Conservation (phyloP, 352 stramenopile species). For the Phytophthora quininea region DNA sequence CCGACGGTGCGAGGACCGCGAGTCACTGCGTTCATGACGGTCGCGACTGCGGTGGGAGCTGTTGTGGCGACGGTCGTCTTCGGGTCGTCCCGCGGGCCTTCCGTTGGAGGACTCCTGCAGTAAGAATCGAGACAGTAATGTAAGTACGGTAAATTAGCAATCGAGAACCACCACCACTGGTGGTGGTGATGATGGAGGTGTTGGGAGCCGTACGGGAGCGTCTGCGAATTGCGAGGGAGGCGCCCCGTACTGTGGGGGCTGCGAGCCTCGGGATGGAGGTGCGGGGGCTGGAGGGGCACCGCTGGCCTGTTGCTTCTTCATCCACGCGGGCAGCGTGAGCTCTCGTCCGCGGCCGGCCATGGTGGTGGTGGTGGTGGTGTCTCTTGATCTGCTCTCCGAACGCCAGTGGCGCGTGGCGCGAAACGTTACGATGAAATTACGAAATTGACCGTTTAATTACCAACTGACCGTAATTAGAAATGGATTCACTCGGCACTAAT, state of each 20-base stretch:
- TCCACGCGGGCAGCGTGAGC: slow-evolving; percentile 88
- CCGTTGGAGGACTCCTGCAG: slow-evolving; percentile 31
- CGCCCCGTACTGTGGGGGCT: slow-evolving; percentile 18
- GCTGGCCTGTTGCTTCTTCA: slow-evolving; percentile 79
- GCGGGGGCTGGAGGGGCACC: slow-evolving; percentile 9
- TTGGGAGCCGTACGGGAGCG: slow-evolving; percentile 44
- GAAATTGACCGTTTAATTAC: no score
- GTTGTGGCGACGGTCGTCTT: slow-evolving; percentile 28
- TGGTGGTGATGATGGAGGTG: no score
- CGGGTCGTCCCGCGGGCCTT: slow-evolving; percentile 11
- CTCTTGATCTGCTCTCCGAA: slow-evolving; percentile 5
- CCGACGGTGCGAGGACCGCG: slow-evolving; percentile 45
- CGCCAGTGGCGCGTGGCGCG: no score
- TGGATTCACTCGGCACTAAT: neutral
- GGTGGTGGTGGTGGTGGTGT: slow-evolving; percentile 11
- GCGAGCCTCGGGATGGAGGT: slow-evolving; percentile 14
- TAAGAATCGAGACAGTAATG: neutral
- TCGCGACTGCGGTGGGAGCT: slow-evolving; percentile 45
- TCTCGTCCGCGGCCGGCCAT: slow-evolving; percentile 85
- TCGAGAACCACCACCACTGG: no score
- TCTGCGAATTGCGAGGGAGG: slow-evolving; percentile 64
- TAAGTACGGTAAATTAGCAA: neutral
- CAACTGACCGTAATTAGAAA: no score
- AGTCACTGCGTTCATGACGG: slow-evolving; percentile 42
- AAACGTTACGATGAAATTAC: no score